Base-by-base conservation (phyloP, 2,329 filamentous ascomycete species). In the Alternaria triticimaculans region DNA sequence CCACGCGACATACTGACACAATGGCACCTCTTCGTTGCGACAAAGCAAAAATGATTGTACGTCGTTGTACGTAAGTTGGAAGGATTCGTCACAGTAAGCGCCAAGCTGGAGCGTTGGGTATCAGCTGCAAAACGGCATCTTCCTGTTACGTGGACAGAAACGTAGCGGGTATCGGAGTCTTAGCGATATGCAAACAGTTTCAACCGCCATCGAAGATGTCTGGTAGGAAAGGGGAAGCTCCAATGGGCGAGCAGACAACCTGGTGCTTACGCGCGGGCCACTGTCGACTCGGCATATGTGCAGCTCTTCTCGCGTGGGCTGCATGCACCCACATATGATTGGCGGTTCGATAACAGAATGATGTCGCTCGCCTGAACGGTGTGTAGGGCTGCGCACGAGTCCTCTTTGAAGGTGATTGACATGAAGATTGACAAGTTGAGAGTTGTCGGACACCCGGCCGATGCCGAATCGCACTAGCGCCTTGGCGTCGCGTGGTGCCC, bases 401-500 rank as follows among this genome's bases (percentile, higher is more conserved):
- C 49, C 20, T 41, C 33, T 21, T 41, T 11, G 2, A 21, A 21
- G 15, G 23, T 53, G 28, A 53, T 53, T 37, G 49, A 53, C 49
- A 37, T 18, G 6, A 23, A 37, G 49, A 37, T 21, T 5, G 30
- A 37, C 49, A 41, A 41, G 30, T 51, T 23, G 28, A 33, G 49
- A 30, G 49, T 23, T 51, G 18, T 41, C 30, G 20, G 12, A 53
- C 20, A 23, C 8, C 49, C 23, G 30, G 8, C 20, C 20, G 37
- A 33, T 53, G 10, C 49, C 49, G 30, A 53, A 41, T 10, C 14
- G 4, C 3, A 18, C 28, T 41, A 41, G 14, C 28, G 20, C 20
- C 49, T 53, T 53, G 49, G 49, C 30, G 30, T 53, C 49, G 49
- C 49, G 49, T 53, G 49, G 49, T 37, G 30, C 28, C 49, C 49